phyloP scores from a whole-genome alignment of 2,329 filamentous ascomycete species.

The Zopfia rhizophila region DNA sequence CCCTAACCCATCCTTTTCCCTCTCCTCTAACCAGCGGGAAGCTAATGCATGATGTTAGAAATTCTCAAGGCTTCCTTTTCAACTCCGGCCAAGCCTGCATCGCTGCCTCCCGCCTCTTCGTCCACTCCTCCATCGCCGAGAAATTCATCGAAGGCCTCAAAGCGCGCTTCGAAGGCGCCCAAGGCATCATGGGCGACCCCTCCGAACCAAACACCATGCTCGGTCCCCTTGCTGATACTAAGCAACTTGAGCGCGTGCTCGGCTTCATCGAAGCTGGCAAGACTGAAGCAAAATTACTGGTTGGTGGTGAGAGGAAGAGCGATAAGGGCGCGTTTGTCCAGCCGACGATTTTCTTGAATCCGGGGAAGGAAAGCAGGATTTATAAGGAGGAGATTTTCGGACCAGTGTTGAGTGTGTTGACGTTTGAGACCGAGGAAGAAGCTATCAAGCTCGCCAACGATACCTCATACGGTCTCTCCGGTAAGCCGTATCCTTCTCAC shows the following conservation, averaged over 20 bases:
- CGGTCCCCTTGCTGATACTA: constrained; percentile 41
- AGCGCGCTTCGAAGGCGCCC: constrained; percentile 30
- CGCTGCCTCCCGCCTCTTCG: constrained; percentile 40
- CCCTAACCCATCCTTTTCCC: background rate
- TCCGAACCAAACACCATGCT: constrained; percentile 32
- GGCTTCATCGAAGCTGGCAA: constrained; percentile 42
- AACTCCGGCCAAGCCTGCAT: constrained; percentile 40
- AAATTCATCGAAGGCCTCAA: constrained; percentile 41
- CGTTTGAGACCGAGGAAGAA: constrained; percentile 47
- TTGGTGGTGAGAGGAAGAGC: constrained; percentile 39
- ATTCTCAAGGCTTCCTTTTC: constrained; percentile 38
- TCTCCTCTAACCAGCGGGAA: background rate
- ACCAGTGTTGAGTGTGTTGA: constrained; percentile 39
- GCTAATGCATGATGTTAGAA: constrained; percentile 54
- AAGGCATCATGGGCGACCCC: constrained; percentile 34
- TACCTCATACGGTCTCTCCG: constrained; percentile 39
- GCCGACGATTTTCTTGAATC: constrained; percentile 44
- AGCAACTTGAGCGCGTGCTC: constrained; percentile 41
- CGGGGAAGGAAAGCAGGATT: constrained; percentile 32
- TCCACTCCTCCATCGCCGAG: constrained; percentile 41
- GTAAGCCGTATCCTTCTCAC: no score
- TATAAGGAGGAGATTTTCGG: constrained; percentile 48
- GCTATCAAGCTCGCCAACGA: constrained; percentile 45
- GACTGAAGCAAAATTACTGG: constrained; percentile 37
- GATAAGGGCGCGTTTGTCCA: constrained; percentile 40